phyloP scores from a whole-genome alignment of 192 early-diverging fungal genomes.

The Chytriomyces sp. region DNA sequence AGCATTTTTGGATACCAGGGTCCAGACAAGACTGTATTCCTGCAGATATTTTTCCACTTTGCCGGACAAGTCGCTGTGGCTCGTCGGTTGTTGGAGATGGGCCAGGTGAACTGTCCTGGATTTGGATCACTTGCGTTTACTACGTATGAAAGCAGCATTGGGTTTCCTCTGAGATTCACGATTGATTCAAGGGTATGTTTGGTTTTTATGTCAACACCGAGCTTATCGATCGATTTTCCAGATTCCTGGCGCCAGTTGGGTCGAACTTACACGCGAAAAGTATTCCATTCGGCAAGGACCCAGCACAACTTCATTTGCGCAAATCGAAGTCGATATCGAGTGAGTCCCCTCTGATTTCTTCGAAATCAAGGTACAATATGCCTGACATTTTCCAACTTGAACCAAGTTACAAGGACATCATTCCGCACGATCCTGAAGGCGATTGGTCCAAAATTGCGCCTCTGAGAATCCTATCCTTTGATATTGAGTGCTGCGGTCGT shows the following conservation, averaged over 20 bases:
- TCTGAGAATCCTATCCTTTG: conserved; percentile 91
- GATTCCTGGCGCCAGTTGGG: conserved; percentile 89
- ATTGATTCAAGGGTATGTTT: conserved; percentile 77
- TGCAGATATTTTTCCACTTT: conserved; percentile 66
- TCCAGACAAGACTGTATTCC: conserved; percentile 76
- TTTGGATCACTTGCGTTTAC: conserved; percentile 55
- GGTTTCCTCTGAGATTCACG: conserved; percentile 91
- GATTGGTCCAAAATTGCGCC: conserved; percentile 95
- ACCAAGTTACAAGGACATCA: conserved; percentile 68
- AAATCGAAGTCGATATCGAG: conserved; percentile 82
- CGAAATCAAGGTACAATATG: not conserved
- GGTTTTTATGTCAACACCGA: not conserved
- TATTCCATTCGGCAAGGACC: conserved; percentile 59
- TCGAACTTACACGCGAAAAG: conserved; percentile 80
- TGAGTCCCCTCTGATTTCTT: conserved; percentile 34
- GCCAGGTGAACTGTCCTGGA: conserved; percentile 63
- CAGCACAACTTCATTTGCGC: conserved; percentile 61
- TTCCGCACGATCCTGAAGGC: conserved; percentile 84
- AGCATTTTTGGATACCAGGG: conserved; percentile 89
- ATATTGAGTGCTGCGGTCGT: conserved; percentile 98
- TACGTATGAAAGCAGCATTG: conserved; percentile 89
- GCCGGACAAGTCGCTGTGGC: conserved; percentile 40
- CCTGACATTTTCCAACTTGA: conserved; percentile 14
- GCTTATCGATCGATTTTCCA: conserved; percentile 21
- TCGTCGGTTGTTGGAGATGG: conserved; percentile 47